These are phyloP conservation scores for Pterulicium gracile DNA, from an alignment of 1,284 basidiomycete species.

Conservation along the genomic window DNA sequence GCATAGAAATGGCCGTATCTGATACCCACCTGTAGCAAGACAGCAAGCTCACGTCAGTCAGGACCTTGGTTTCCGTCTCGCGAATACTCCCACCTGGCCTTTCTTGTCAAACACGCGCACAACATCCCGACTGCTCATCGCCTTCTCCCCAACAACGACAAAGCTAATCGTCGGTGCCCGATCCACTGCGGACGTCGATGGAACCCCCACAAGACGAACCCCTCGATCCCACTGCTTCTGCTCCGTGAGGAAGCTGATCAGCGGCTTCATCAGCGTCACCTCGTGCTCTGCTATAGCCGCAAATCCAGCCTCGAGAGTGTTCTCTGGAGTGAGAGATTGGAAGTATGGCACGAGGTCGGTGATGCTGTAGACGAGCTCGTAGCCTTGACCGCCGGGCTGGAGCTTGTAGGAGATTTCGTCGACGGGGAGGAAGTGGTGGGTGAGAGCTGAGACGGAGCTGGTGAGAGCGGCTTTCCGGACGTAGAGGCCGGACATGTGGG, in stretches of 20 bases:
- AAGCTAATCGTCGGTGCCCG: constrained; percentile 70
- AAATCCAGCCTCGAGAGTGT: constrained; percentile 36
- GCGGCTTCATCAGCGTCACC: constrained; percentile 25
- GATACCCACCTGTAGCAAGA: constrained; percentile 48
- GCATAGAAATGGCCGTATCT: constrained; percentile 76
- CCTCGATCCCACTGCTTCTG: constrained; percentile 37
- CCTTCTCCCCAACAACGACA: constrained; percentile 44
- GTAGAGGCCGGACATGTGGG: constrained; percentile 62
- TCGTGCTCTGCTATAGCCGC: constrained; percentile 35
- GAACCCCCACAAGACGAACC: constrained; percentile 50
- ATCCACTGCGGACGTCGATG: constrained; percentile 25
- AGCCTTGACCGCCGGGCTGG: constrained; percentile 57
- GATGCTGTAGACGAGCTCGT: constrained; percentile 54
- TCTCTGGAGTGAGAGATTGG: constrained; percentile 39
- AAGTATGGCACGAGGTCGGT: constrained; percentile 59
- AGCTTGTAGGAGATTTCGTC: constrained; percentile 46
- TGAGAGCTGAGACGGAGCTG: constrained; percentile 41
- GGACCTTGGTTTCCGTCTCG: constrained; percentile 1
- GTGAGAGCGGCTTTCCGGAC: constrained; percentile 34
- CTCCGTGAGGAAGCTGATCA: constrained; percentile 30
- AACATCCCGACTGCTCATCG: constrained; percentile 48
- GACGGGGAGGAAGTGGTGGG: constrained; percentile 63
- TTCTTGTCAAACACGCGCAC: constrained; percentile 53
- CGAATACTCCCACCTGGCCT: constrained; percentile 39
- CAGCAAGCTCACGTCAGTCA: too few species aligned